Conservation (phyloP, 139 green algal genomes). For the Astrephomene gubernaculifera region DNA sequence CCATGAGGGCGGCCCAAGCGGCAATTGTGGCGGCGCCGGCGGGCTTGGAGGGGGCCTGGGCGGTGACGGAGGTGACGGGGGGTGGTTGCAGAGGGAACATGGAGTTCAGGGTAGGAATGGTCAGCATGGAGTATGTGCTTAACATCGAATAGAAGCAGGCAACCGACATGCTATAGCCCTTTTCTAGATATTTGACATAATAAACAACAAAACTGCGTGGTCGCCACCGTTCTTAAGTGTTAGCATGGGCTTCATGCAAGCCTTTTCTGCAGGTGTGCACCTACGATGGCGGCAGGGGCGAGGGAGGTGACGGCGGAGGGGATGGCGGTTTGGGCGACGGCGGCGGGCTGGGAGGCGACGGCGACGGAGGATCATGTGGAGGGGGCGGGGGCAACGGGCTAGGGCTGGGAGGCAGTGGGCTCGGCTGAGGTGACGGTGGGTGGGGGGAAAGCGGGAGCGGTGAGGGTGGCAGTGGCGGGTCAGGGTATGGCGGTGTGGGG, state of each 20-base stretch:
- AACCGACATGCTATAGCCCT: too few species aligned
- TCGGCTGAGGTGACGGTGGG: not conserved
- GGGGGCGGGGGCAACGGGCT: too few species aligned
- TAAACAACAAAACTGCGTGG: too few species aligned
- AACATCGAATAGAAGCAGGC: too few species aligned
- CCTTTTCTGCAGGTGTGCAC: too few species aligned
- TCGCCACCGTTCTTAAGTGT: too few species aligned
- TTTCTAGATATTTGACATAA: too few species aligned
- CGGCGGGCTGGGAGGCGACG: not conserved
- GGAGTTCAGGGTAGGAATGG: too few species aligned
- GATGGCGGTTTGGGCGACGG: not conserved
- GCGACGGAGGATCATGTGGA: not conserved
- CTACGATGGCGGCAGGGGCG: not conserved
- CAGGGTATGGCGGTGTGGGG: too few species aligned
- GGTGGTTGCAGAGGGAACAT: not conserved
- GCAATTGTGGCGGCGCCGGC: not conserved
- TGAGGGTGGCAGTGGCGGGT: not conserved
- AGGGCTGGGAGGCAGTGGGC: not conserved
- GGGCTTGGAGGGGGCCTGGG: not conserved
- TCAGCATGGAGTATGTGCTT: too few species aligned
- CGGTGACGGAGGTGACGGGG: too few species aligned
- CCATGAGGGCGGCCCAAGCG: not conserved
- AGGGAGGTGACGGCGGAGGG: not conserved
- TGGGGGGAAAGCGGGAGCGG: not conserved
- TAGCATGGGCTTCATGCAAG: too few species aligned